These are phyloP conservation scores for Cardamine occulta DNA, from an alignment of 345 rosid genomes.

Conservation along the genomic window DNA sequence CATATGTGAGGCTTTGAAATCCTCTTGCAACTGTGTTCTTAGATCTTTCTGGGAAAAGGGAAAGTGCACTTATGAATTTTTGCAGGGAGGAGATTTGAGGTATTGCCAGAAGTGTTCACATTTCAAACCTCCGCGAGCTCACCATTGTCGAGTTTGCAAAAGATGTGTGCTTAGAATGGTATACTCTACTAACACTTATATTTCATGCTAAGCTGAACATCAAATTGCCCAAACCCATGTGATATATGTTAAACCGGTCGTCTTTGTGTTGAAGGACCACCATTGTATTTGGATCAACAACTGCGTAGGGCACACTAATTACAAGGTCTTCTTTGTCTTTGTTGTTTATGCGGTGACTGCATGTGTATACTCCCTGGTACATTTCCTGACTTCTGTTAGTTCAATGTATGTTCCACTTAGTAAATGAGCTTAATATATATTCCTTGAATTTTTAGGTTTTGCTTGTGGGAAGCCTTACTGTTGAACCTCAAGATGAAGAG, in stretches of 20 bases:
- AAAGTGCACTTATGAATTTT: background rate
- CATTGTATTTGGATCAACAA: conserved; percentile 98
- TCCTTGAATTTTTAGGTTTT: conserved; percentile 57
- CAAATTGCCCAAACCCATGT: conserved; percentile 24
- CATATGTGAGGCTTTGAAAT: conserved; percentile 1
- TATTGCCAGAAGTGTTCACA: conserved; percentile 90
- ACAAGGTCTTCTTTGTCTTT: conserved; percentile 84
- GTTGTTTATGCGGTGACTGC: conserved; percentile 74
- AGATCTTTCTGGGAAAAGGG: background rate
- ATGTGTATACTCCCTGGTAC: conserved; percentile 84
- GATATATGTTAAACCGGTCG: conserved; percentile 36
- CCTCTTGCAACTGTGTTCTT: conserved; percentile 10
- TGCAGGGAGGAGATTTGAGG: conserved; percentile 93
- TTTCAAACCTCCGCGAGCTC: conserved; percentile 91
- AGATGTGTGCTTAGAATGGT: conserved; percentile 94
- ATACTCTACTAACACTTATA: conserved; percentile 35
- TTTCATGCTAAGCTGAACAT: conserved; percentile 26
- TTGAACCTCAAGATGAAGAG: conserved; percentile 65
- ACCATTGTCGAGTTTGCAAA: conserved; percentile 93
- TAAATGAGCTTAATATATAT: conserved; percentile 6
- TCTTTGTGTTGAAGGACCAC: conserved; percentile 78
- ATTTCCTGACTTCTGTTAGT: conserved; percentile 23
- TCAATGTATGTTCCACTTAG: background rate
- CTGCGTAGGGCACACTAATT: conserved; percentile 93
- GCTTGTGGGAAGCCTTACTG: conserved; percentile 83